Percentiles rank a stretch among this genome's conserved stretches.
Evolutionary conservation across 2,329 filamentous ascomycete genomes (phyloP).

Genomic region (Zymoseptoria passerinii): DNA sequence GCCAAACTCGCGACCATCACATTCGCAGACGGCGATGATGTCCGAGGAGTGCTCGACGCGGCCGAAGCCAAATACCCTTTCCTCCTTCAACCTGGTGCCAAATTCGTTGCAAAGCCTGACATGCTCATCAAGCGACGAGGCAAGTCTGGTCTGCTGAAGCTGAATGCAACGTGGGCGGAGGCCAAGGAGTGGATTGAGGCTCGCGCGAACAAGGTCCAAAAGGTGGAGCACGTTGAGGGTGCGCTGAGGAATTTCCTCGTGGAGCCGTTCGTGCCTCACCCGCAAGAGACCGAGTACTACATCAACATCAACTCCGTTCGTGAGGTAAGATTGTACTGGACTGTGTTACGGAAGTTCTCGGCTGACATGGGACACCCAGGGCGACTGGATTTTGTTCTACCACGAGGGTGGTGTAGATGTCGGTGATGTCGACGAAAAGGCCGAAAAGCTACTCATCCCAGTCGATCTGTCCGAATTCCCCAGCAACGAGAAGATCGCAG

Average conservation of each 20-base stretch:
- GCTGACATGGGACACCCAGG: conserved; percentile 49
- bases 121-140: conserved; percentile 99
- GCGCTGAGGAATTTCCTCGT: conserved; percentile 91
- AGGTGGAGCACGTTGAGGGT: conserved; percentile 87
- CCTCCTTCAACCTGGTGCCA: conserved; percentile 73
- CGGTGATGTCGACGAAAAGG: conserved; percentile 97
- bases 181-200: conserved; percentile 89
- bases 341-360: not conserved
- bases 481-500: conserved; percentile 88
- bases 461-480: conserved; percentile 92
- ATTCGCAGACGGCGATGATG: conserved; percentile 81
- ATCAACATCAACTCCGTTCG: conserved; percentile 99
- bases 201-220: conserved; percentile 81
- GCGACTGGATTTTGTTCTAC: conserved; percentile 99
- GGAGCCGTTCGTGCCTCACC: conserved; percentile 96
- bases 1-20: conserved; percentile 83
- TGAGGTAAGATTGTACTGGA: conserved; percentile 64
- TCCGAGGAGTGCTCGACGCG: conserved; percentile 81
- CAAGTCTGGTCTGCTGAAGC: conserved; percentile 90
- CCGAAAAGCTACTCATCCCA: conserved; percentile 95
- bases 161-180: conserved; percentile 97
- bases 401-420: conserved; percentile 99
- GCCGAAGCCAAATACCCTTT: conserved; percentile 96
- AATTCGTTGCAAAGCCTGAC: conserved; percentile 98
- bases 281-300: conserved; percentile 95